phyloP scores from a whole-genome alignment of 2,329 filamentous ascomycete species.

The Phyllachora maydis region DNA sequence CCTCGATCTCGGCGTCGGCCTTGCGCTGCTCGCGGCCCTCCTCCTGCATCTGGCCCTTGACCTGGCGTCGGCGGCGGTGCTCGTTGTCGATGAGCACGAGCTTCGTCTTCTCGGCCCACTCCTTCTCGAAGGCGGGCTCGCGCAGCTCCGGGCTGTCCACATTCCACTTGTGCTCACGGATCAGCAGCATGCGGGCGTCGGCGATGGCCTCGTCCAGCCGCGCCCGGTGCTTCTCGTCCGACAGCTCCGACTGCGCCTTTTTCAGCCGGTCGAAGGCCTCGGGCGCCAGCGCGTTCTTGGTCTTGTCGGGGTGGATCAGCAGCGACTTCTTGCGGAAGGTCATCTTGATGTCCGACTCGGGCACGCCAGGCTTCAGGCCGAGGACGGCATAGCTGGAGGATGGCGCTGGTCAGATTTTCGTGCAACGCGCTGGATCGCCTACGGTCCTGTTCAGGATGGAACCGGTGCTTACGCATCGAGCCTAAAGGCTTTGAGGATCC shows the following conservation, averaged over 20 bases:
- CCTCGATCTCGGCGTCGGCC: conserved; percentile 67
- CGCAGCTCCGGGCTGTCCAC: conserved; percentile 74
- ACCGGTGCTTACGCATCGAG: conserved; percentile 37
- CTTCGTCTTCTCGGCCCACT: conserved; percentile 81
- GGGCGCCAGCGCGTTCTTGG: conserved; percentile 70
- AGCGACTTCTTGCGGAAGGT: conserved; percentile 95
- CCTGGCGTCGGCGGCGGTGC: conserved; percentile 59
- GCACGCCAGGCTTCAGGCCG: conserved; percentile 83
- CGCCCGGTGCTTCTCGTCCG: conserved; percentile 82
- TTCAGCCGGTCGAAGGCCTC: conserved; percentile 94
- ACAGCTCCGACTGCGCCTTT: conserved; percentile 76
- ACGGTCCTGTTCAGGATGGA: no score
- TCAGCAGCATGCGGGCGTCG: conserved; percentile 84
- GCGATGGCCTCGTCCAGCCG: conserved; percentile 86
- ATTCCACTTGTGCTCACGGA: conserved; percentile 86
- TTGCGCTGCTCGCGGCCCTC: conserved; percentile 77
- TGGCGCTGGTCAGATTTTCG: conserved; percentile 1
- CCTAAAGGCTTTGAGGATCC: conserved; percentile 79
- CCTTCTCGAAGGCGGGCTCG: conserved; percentile 59
- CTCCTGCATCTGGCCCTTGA: conserved; percentile 91
- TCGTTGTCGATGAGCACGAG: conserved; percentile 88
- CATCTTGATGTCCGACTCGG: conserved; percentile 89
- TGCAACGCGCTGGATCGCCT: no score
- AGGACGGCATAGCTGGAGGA: conserved; percentile 63
- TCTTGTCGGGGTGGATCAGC: conserved; percentile 97